Evolutionary conservation across 2,329 filamentous ascomycete genomes (phyloP).

Genomic region (Diaporthe eres): DNA sequence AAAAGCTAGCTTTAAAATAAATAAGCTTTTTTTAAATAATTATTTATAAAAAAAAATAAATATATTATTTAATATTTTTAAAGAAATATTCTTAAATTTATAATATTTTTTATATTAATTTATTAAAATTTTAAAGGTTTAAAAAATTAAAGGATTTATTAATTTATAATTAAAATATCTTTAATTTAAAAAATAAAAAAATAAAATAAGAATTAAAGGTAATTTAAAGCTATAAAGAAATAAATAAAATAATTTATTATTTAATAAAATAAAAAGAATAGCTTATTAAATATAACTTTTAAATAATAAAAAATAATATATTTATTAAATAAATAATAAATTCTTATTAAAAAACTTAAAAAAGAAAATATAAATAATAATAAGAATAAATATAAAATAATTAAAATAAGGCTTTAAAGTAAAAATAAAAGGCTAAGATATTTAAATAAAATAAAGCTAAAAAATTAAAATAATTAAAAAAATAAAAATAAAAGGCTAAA

Average conservation of each 20-base stretch:
- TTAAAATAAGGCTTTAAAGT: background rate
- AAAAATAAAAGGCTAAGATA: background rate
- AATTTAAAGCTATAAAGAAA: background rate
- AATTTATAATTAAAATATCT: background rate
- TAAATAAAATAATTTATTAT: background rate
- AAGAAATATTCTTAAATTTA: background rate
- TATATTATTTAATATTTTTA: background rate
- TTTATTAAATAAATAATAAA: background rate
- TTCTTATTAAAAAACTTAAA: background rate
- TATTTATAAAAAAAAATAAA: background rate
- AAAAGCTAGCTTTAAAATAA: background rate
- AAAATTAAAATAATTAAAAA: background rate
- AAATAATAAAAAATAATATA: background rate
- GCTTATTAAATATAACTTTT: background rate
- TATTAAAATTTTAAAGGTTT: background rate
- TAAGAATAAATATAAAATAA: background rate
- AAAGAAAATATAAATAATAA: background rate
- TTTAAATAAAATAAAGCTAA: background rate
- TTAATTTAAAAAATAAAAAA: background rate
- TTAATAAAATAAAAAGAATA: background rate
- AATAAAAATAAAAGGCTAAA: background rate
- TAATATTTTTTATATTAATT: background rate
- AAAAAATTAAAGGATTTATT: background rate
- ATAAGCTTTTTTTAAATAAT: background rate
- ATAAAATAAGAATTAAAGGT: background rate